A percentile compares a stretch with the other conserved stretches of the same genome.
Conservation (phyloP, 192 early-diverging fungal species). For the Backusella parvicylindrica region DNA sequence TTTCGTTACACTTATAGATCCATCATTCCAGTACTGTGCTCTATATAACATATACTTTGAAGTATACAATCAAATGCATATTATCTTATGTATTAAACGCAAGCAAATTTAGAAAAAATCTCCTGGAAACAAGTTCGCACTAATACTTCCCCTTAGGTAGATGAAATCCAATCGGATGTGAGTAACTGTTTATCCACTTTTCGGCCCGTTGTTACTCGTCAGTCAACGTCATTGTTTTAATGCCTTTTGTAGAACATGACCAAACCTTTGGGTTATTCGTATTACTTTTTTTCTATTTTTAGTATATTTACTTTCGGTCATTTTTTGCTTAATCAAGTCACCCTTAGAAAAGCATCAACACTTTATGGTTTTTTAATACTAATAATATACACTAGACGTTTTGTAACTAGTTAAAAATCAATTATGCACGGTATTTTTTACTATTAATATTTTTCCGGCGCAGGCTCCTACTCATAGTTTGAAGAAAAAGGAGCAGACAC, state of each 20-base stretch:
- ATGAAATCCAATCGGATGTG: background rate
- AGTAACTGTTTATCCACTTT: background rate
- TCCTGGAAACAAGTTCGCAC: background rate
- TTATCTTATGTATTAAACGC: too few species aligned
- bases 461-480: background rate
- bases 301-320: background rate
- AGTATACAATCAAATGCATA: background rate
- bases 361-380: background rate
- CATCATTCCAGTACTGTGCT: too few species aligned
- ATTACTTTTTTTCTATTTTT: background rate
- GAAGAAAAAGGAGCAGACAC: background rate
- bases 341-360: background rate
- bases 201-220: background rate
- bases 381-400: background rate
- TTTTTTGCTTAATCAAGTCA: background rate
- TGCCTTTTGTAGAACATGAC: background rate
- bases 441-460: background rate
- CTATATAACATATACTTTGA: background rate
- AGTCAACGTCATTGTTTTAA: background rate
- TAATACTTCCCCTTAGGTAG: background rate
- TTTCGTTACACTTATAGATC: background rate
- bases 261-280: background rate
- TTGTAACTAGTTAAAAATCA: background rate
- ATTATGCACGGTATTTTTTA: background rate
- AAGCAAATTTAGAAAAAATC: background rate